Base-by-base conservation (phyloP, 2,329 filamentous ascomycete species). In the Trichoderma koningii region DNA sequence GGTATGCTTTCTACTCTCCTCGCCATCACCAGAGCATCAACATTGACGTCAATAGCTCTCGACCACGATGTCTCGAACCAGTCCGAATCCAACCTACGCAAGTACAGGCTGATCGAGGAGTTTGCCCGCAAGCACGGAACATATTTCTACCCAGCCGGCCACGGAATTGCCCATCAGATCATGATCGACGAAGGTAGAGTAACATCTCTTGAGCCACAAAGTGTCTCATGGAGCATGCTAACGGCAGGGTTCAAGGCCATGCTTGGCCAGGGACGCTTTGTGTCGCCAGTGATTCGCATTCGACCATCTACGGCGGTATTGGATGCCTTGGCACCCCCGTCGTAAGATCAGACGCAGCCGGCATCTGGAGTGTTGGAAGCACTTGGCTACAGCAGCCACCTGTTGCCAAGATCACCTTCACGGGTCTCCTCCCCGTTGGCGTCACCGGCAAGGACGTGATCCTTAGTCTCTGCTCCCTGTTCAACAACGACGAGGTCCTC, bases 401-500 rank as follows among this genome's bases (percentile, higher is more conserved):
- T 0, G 85, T 96, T 30, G 91, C 90, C 1, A 89, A 90, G 77
- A 85, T 97, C 26, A 93, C 85, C 0, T 82, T 98, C 12, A 91
- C 84, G 0, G 93, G 93, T 7, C 77, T 85, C 0, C 79, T 97
- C 7, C 93, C 92, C 0, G 79, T 81, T 1, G 93, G 93, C 12
- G 93, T 97, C 1, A 92, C 90, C 0, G 94, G 93, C 34, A 98
- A 99, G 77, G 95, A 98, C 75, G 90, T 97, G 14, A 98, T 98
- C 69, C 85, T 97, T 28, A 91, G 92, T 0, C 83, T 98, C 1
- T 96, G 92, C 70, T 91, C 90, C 1, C 78, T 97, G 0, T 96
- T 98, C 80, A 90, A 77, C 90, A 23, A 50, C 23, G 47, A 50
- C 62, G 92, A 97, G 51, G 94, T 97, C 0, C 82, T 97, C 15